Evolutionary conservation across 371 early-diverging fungal genomes (phyloP).

Genomic region (Batrachochytrium dendrobatidis): DNA sequence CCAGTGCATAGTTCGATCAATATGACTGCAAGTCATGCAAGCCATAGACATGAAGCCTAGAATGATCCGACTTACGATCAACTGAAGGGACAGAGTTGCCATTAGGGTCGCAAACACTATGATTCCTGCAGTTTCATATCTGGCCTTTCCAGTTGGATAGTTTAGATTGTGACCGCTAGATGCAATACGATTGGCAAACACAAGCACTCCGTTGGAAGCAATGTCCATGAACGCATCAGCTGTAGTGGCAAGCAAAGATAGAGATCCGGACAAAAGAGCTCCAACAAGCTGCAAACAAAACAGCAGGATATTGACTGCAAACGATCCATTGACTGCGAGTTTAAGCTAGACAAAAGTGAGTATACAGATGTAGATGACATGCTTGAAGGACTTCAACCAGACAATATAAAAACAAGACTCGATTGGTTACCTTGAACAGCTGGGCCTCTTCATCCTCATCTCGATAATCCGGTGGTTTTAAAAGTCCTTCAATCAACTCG

Average conservation of each 20-base stretch:
- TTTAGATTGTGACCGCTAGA: slow-evolving; percentile 25
- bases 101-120: slow-evolving; percentile 87
- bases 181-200: slow-evolving; percentile 15
- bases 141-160: slow-evolving; percentile 82
- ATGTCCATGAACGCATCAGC: slow-evolving; percentile 81
- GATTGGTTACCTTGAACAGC: slow-evolving; percentile 29
- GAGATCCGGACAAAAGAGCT: slow-evolving; percentile 74
- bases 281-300: slow-evolving; percentile 76
- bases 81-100: slow-evolving; percentile 80
- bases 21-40: background rate
- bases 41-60: background rate
- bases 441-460: slow-evolving; percentile 17
- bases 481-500: slow-evolving; percentile 66
- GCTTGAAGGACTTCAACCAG: background rate
- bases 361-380: background rate
- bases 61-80: slow-evolving; percentile 53
- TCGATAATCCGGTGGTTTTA: slow-evolving; percentile 44
- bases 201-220: slow-evolving; percentile 17
- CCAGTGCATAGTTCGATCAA: background rate
- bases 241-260: slow-evolving; percentile 87
- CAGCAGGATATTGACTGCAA: slow-evolving; percentile 69
- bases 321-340: slow-evolving; percentile 79
- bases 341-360: slow-evolving; percentile 45
- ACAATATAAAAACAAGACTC: too few species aligned
- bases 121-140: slow-evolving; percentile 89